phyloP scores from a whole-genome alignment of 129 eudicot genomes.

The Flaveria brownii region DNA sequence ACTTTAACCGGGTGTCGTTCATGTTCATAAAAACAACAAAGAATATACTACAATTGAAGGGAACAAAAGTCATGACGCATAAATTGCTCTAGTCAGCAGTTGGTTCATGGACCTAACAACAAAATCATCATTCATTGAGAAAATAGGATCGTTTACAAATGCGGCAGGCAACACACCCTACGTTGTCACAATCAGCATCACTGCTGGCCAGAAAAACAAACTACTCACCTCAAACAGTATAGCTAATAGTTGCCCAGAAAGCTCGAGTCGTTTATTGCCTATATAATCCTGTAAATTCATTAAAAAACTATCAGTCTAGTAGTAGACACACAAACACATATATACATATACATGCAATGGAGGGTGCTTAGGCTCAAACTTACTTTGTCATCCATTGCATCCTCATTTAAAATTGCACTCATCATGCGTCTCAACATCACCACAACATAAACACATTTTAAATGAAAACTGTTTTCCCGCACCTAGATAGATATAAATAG shows the following conservation, averaged over 20 bases:
- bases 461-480: conserved; percentile 61
- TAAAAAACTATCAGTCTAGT: conserved; percentile 15
- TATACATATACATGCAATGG: background rate
- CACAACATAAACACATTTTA: conserved; percentile 79
- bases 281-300: conserved; percentile 73
- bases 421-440: conserved; percentile 96
- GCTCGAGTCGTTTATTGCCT: conserved; percentile 92
- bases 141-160: background rate
- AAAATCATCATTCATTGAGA: background rate
- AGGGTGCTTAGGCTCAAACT: conserved; percentile 25
- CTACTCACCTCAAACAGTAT: conserved; percentile 82
- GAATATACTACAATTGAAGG: background rate
- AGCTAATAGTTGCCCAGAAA: conserved; percentile 79
- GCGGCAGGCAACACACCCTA: conserved; percentile 9
- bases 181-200: conserved; percentile 13
- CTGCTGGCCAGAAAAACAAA: background rate
- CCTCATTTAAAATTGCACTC: conserved; percentile 84
- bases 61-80: background rate
- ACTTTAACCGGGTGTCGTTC: too few relatives aligned
- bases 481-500: conserved; percentile 46
- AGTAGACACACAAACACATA: background rate
- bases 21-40: conserved; percentile 6
- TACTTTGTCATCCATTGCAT: conserved; percentile 96
- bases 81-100: conserved; percentile 9
- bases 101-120: conserved; percentile 22